Evolutionary conservation across 2,329 filamentous ascomycete species (phyloP).

Genomic region (Alternaria rosae): DNA sequence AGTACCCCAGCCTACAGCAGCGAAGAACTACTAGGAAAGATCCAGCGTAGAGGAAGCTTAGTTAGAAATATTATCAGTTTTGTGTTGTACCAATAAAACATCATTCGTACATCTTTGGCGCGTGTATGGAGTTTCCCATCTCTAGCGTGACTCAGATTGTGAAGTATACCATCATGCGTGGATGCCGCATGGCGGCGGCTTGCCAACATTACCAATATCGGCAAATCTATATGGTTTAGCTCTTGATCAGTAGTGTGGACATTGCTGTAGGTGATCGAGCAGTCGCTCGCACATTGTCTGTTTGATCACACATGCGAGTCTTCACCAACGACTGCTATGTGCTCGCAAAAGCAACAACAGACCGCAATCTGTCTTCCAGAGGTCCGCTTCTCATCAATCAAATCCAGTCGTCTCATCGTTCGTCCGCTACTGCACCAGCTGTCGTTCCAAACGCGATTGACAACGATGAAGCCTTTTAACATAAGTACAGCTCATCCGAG

Average conservation of each 20-base stretch:
- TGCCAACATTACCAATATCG: neutral
- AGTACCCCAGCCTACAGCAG: too few species aligned
- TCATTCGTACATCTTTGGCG: too few species aligned
- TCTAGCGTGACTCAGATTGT: too few species aligned
- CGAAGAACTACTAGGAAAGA: too few species aligned
- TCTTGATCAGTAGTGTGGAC: neutral
- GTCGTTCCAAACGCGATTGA: neutral
- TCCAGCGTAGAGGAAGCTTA: too few species aligned
- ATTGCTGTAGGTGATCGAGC: too few species aligned
- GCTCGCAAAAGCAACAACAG: neutral
- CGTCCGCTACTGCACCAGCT: neutral
- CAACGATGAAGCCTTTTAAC: neutral
- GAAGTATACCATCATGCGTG: too few species aligned
- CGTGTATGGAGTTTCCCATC: too few species aligned
- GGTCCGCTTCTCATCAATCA: neutral
- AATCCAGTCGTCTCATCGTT: neutral
- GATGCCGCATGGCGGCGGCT: too few species aligned
- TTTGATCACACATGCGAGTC: neutral
- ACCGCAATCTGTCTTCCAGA: neutral
- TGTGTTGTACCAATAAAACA: too few species aligned
- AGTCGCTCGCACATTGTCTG: neutral
- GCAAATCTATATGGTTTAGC: neutral
- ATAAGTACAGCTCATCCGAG: neutral
- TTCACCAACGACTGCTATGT: neutral
- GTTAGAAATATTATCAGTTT: too few species aligned